Conservation (phyloP, 192 early-diverging fungal genomes). For the Mortierella hygrophila region DNA sequence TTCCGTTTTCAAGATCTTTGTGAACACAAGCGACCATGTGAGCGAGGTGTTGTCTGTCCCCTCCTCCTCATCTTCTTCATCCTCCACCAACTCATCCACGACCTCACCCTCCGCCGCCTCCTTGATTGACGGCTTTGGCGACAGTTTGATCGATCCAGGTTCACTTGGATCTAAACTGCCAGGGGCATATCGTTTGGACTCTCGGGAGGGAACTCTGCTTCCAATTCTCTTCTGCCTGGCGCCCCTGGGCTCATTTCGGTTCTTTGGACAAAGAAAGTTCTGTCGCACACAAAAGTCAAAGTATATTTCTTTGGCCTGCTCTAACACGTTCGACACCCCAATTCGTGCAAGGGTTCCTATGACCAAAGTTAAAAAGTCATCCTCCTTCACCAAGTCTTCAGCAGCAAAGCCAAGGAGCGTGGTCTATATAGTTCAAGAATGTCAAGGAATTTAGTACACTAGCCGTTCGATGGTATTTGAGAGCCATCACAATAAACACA, state of each 20-base stretch:
- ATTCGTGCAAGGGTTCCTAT: conserved; percentile 9
- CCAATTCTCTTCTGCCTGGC: neutral
- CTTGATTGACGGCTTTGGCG: neutral
- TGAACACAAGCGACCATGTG: neutral
- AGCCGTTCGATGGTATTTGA: no score
- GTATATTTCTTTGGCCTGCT: neutral
- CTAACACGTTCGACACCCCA: conserved; percentile 6
- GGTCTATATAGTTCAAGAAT: neutral
- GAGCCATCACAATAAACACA: no score
- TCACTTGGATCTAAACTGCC: neutral
- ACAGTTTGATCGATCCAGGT: neutral
- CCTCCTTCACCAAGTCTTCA: neutral
- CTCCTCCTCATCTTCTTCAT: no score
- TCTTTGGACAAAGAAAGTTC: neutral
- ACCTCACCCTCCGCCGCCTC: neutral
- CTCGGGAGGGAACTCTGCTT: no score
- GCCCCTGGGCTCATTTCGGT: neutral
- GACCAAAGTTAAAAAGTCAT: neutral
- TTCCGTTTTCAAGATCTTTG: neutral
- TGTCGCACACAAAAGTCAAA: conserved; percentile 18
- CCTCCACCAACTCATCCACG: no score
- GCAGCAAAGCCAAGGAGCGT: conserved; percentile 15
- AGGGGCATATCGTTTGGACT: neutral
- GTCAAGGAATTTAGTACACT: no score
- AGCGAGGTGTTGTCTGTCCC: neutral